Conservation (phyloP, 768 basidiomycete species). For the Phylloporus rhodoxanthus region DNA sequence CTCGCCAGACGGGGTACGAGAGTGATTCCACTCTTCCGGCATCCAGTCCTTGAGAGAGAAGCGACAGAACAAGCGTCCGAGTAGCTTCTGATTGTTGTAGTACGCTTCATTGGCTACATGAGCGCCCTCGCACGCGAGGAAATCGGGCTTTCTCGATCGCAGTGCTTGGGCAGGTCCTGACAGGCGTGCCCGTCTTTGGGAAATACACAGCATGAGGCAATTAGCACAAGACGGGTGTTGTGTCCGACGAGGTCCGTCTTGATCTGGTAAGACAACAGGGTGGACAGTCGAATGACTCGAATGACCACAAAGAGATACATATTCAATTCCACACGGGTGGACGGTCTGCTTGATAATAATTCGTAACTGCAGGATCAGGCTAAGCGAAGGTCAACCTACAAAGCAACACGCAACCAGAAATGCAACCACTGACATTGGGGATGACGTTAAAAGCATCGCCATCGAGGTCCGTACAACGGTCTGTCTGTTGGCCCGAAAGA, state of each 20-base stretch:
- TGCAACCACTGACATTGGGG: conserved; percentile 30
- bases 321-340: conserved; percentile 33
- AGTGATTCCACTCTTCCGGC: conserved; percentile 19
- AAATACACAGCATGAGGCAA: conserved; percentile 52
- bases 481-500: conserved; percentile 20
- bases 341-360: conserved; percentile 27
- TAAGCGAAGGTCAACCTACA: conserved; percentile 10
- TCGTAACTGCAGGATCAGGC: conserved; percentile 35
- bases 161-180: conserved; percentile 32
- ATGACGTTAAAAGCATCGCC: conserved; percentile 49
- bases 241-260: conserved; percentile 36
- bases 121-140: conserved; percentile 38
- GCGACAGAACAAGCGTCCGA: conserved; percentile 42
- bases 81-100: conserved; percentile 39
- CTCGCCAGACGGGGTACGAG: conserved; percentile 24
- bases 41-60: conserved; percentile 35
- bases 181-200: conserved; percentile 40
- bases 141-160: conserved; percentile 35
- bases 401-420: background rate
- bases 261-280: conserved; percentile 20
- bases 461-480: conserved; percentile 46
- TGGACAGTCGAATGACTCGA: conserved; percentile 9
- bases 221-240: conserved; percentile 29
- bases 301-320: conserved; percentile 46
- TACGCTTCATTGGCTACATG: conserved; percentile 19